phyloP scores from a whole-genome alignment of 768 basidiomycete genomes.

The Hirschioporus abietinus region DNA sequence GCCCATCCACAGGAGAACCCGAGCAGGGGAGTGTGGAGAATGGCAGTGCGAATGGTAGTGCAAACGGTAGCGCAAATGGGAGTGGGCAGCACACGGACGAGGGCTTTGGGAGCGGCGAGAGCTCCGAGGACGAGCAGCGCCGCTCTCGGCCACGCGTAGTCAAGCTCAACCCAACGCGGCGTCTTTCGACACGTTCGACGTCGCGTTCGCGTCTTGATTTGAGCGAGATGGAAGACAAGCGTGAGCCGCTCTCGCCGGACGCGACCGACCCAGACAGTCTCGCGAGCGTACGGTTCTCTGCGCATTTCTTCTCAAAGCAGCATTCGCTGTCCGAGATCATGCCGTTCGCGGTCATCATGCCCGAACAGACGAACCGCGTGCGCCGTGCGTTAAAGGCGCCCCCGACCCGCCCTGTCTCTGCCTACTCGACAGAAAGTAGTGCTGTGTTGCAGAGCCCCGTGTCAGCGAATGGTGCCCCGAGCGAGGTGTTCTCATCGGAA shows the following conservation, averaged over 20 bases:
- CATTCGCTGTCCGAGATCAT: conserved; percentile 49
- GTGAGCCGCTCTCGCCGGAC: conserved; percentile 52
- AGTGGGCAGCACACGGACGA: conserved; percentile 9
- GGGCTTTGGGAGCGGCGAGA: conserved; percentile 20
- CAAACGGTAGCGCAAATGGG: conserved; percentile 19
- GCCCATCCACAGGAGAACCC: conserved; percentile 12
- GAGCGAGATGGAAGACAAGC: conserved; percentile 51
- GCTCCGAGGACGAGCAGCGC: conserved; percentile 39
- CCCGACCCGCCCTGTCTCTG: conserved; percentile 19
- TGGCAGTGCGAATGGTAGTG: conserved; percentile 20
- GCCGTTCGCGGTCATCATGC: conserved; percentile 78
- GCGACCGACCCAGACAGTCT: conserved; percentile 60
- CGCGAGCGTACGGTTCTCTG: conserved; percentile 74
- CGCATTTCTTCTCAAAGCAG: conserved; percentile 55
- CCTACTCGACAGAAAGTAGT: conserved; percentile 17
- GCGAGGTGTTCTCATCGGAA: conserved; percentile 27
- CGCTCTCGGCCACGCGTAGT: conserved; percentile 63
- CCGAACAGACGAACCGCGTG: conserved; percentile 47
- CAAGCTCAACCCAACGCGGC: conserved; percentile 56
- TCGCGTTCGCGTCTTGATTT: conserved; percentile 73
- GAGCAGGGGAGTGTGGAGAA: conserved; percentile 13
- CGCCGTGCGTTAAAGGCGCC: conserved; percentile 18
- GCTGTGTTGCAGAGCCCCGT: conserved; percentile 23
- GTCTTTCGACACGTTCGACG: conserved; percentile 43
- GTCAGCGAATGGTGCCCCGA: conserved; percentile 25